These are phyloP conservation scores for Candida maesae DNA, from an alignment of 805 yeast species.

Conservation along the genomic window DNA sequence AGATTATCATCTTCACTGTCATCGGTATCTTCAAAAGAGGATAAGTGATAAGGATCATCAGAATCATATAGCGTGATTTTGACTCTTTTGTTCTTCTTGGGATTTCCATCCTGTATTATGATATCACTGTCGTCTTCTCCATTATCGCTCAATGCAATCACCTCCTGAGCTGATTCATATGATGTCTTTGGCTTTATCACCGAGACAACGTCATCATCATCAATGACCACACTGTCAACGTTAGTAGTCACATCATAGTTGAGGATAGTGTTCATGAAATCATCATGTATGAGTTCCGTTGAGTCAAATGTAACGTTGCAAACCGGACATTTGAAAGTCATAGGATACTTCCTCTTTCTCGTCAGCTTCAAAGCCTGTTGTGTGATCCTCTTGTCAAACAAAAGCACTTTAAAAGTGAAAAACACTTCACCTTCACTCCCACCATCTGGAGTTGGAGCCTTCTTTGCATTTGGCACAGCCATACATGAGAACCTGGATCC, in stretches of 20 bases:
- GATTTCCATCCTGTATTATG: no score
- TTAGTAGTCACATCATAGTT: neutral
- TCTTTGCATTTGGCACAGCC: neutral
- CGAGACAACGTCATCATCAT: slow-evolving; percentile 12
- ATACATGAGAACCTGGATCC: slow-evolving; percentile 4
- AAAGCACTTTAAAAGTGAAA: slow-evolving; percentile 7
- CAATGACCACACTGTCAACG: slow-evolving; percentile 13
- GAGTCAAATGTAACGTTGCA: slow-evolving; percentile 14
- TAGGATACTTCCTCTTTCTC: slow-evolving; percentile 5
- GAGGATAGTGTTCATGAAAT: slow-evolving; percentile 17
- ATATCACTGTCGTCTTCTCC: neutral
- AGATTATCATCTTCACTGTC: slow-evolving; percentile 5
- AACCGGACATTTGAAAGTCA: slow-evolving; percentile 16
- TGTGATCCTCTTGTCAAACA: slow-evolving; percentile 1
- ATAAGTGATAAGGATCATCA: slow-evolving; percentile 7
- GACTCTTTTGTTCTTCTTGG: slow-evolving; percentile 1
- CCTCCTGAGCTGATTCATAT: slow-evolving; percentile 2
- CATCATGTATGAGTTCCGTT: slow-evolving; percentile 20
- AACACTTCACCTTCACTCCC: slow-evolving; percentile 2
- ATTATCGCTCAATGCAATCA: slow-evolving; percentile 9
- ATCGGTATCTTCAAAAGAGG: slow-evolving; percentile 10
- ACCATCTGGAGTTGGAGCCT: neutral
- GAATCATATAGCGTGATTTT: slow-evolving; percentile 7
- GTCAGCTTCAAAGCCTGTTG: slow-evolving; percentile 10
- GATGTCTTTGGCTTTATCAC: slow-evolving; percentile 5